Conservation (phyloP, 495 filamentous ascomycete species). For the Neurospora sp. region DNA sequence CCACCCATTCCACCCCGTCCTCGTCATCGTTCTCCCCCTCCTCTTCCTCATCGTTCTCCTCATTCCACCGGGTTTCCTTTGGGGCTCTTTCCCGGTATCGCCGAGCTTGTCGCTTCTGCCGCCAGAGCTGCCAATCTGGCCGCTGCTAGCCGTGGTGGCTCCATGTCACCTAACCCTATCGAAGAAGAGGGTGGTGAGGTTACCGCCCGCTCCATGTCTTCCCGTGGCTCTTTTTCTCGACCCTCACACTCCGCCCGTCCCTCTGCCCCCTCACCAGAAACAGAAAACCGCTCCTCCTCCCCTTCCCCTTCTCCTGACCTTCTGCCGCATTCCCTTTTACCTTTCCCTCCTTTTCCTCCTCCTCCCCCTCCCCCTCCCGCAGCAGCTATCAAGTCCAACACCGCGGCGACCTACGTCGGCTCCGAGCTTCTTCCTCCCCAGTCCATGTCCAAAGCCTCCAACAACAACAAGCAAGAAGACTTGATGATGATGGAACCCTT, state of each 20-base stretch:
- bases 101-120: background rate
- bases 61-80: background rate
- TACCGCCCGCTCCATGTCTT: background rate
- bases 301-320: background rate
- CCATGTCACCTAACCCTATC: background rate
- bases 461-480: background rate
- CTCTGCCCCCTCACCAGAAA: background rate
- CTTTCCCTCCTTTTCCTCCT: background rate
- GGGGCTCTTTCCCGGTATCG: background rate
- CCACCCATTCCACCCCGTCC: background rate
- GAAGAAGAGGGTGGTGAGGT: background rate
- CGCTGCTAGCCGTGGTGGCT: background rate
- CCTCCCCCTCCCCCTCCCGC: background rate
- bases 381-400: background rate
- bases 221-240: background rate
- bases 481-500: background rate
- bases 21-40: background rate
- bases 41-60: background rate
- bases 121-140: background rate
- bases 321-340: background rate
- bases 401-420: background rate
- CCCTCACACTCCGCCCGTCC: background rate
- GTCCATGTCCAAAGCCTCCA: too few species aligned
- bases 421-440: background rate
- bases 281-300: background rate